A percentile compares a stretch with the other conserved stretches of the same genome.
Evolutionary conservation across 495 filamentous ascomycete genomes (phyloP).

Genomic region (Aspergillus mulundensis): DNA sequence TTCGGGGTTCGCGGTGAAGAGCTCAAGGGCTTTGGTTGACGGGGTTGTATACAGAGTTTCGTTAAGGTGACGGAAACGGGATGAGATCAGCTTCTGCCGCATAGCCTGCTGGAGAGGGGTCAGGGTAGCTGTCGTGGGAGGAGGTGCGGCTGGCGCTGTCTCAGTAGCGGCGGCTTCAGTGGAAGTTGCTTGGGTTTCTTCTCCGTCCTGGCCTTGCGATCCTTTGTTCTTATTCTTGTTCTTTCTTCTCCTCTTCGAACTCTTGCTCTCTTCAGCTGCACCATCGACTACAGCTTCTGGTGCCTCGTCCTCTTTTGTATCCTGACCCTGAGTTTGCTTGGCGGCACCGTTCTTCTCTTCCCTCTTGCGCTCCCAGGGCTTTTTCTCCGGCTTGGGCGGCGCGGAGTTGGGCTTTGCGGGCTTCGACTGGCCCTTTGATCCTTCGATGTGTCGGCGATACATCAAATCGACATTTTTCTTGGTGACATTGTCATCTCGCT

Average conservation of each 20-base stretch:
- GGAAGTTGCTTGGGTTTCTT: slow-evolving; percentile 16
- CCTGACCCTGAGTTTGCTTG: slow-evolving; percentile 17
- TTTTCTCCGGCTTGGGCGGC: slow-evolving; percentile 36
- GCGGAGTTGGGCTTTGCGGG: slow-evolving; percentile 17
- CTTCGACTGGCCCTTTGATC: slow-evolving; percentile 35
- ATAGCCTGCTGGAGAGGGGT: slow-evolving; percentile 91
- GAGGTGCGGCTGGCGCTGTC: slow-evolving; percentile 29
- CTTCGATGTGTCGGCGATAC: slow-evolving; percentile 76
- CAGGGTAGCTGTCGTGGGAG: slow-evolving; percentile 49
- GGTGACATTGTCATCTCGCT: slow-evolving; percentile 58
- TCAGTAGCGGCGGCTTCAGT: slow-evolving; percentile 22
- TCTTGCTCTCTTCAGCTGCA: slow-evolving; percentile 25
- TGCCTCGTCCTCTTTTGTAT: slow-evolving; percentile 16
- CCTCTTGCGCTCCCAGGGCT: slow-evolving; percentile 33
- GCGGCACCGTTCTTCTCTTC: slow-evolving; percentile 18
- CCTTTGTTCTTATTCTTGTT: slow-evolving; percentile 38
- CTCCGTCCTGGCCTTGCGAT: slow-evolving; percentile 25
- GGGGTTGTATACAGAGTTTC: slow-evolving; percentile 91
- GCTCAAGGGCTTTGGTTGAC: slow-evolving; percentile 67
- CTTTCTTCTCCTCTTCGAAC: slow-evolving; percentile 26
- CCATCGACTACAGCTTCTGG: slow-evolving; percentile 16
- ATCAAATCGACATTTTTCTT: slow-evolving; percentile 68
- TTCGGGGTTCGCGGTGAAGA: slow-evolving; percentile 78
- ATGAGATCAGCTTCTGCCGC: slow-evolving; percentile 86
- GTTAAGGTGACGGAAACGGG: slow-evolving; percentile 96